These are phyloP conservation scores for Torulaspora gathmanii DNA, from an alignment of 805 yeast genomes.

Conservation along the genomic window DNA sequence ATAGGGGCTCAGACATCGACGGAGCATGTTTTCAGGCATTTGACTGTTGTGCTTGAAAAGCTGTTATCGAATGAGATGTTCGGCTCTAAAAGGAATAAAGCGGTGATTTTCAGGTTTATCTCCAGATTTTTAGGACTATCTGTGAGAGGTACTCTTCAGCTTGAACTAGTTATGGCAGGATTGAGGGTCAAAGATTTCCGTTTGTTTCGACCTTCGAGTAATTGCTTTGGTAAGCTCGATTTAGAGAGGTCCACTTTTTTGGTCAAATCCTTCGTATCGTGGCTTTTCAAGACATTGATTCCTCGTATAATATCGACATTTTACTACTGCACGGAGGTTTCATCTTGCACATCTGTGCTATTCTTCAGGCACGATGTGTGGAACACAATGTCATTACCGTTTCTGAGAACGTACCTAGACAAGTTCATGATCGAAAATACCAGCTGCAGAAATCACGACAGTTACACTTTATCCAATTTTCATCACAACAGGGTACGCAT, in stretches of 20 bases:
- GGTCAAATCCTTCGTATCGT: constrained; percentile 44
- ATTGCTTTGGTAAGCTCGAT: constrained; percentile 41
- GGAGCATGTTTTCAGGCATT: constrained; percentile 40
- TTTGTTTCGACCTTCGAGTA: constrained; percentile 48
- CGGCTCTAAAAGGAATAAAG: constrained; percentile 51
- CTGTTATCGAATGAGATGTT: constrained; percentile 48
- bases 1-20: constrained; percentile 35
- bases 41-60: constrained; percentile 41
- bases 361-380: constrained; percentile 60
- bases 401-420: constrained; percentile 41
- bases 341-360: constrained; percentile 38
- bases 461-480: constrained; percentile 19
- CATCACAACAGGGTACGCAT: constrained; percentile 44
- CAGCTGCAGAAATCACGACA: constrained; percentile 22
- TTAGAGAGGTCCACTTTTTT: constrained; percentile 36
- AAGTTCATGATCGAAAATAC: constrained; percentile 34
- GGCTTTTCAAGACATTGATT: constrained; percentile 53
- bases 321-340: constrained; percentile 65
- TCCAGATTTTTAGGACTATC: constrained; percentile 38
- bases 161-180: constrained; percentile 34
- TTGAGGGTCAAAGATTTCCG: constrained; percentile 39
- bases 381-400: constrained; percentile 42
- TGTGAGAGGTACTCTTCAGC: constrained; percentile 36
- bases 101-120: constrained; percentile 37
- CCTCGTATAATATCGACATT: constrained; percentile 45